These are phyloP conservation scores for Jacaranda copaia DNA, from an alignment of 257 asterid genomes.

Conservation along the genomic window DNA sequence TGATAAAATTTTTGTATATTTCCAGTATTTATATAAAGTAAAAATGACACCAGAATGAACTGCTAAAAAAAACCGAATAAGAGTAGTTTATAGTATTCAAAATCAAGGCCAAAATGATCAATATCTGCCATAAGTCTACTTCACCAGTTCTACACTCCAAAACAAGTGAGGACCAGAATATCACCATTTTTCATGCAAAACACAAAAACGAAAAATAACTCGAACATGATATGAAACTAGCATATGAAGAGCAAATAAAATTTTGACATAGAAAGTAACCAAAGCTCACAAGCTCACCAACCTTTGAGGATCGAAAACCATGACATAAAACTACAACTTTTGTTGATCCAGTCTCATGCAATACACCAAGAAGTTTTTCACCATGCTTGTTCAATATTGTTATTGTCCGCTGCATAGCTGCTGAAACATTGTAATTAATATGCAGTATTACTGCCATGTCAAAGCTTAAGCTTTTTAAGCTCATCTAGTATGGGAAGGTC, in stretches of 20 bases:
- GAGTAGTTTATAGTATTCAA: background rate
- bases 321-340: constrained; percentile 53
- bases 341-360: constrained; percentile 55
- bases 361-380: constrained; percentile 56
- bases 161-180: constrained; percentile 11
- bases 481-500: no score
- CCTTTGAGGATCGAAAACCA: constrained; percentile 55
- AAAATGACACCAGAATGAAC: background rate
- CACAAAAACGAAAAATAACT: background rate
- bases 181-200: background rate
- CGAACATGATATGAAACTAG: background rate
- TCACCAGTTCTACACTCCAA: background rate
- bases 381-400: constrained; percentile 48
- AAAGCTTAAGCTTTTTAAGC: background rate
- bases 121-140: background rate
- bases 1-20: no score
- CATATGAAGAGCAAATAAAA: background rate
- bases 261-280: constrained; percentile 1
- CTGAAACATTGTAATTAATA: constrained; percentile 21
- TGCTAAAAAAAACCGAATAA: background rate
- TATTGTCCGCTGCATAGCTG: constrained; percentile 53
- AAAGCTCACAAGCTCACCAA: background rate
- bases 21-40: background rate
- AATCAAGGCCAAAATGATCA: background rate
- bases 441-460: background rate